Percentiles rank a stretch among this genome's conserved stretches.
phyloP scores from a whole-genome alignment of 1,284 basidiomycete genomes.

The Puccinia polysora region DNA sequence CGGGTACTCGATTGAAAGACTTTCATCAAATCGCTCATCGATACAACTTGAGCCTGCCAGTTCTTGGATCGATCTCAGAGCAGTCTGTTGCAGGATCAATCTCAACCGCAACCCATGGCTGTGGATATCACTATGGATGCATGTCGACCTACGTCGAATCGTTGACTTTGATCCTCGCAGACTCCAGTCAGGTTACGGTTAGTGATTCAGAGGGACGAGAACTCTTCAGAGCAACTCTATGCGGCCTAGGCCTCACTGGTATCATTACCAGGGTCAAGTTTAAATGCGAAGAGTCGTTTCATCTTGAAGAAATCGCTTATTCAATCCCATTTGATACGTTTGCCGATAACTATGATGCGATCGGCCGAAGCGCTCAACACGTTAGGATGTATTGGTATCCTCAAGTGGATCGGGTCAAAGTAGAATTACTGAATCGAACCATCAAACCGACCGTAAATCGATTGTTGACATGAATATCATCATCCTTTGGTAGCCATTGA shows the following conservation, averaged over 20 bases:
- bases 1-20: constrained; percentile 53
- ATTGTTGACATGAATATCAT: too few relatives aligned
- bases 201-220: constrained; percentile 65
- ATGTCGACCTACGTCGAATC: constrained; percentile 76
- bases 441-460: constrained; percentile 6
- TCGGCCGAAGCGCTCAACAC: constrained; percentile 68
- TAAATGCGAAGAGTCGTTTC: constrained; percentile 75
- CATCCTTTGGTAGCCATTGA: too few relatives aligned
- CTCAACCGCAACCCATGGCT: constrained; percentile 91
- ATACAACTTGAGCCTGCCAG: constrained; percentile 72
- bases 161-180: constrained; percentile 68
- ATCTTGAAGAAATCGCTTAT: constrained; percentile 71
- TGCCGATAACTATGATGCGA: constrained; percentile 59
- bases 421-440: constrained; percentile 50
- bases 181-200: constrained; percentile 66
- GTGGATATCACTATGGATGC: constrained; percentile 73
- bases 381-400: constrained; percentile 96
- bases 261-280: constrained; percentile 76
- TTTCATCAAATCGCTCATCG: constrained; percentile 60
- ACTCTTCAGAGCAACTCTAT: constrained; percentile 85
- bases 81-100: constrained; percentile 92
- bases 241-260: constrained; percentile 88
- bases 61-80: constrained; percentile 92
- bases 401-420: constrained; percentile 59
- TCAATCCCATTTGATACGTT: constrained; percentile 63